A percentile compares a stretch with the other conserved stretches of the same genome.
Conservation (phyloP, 1,284 basidiomycete species). For the Wallemia hederae region DNA sequence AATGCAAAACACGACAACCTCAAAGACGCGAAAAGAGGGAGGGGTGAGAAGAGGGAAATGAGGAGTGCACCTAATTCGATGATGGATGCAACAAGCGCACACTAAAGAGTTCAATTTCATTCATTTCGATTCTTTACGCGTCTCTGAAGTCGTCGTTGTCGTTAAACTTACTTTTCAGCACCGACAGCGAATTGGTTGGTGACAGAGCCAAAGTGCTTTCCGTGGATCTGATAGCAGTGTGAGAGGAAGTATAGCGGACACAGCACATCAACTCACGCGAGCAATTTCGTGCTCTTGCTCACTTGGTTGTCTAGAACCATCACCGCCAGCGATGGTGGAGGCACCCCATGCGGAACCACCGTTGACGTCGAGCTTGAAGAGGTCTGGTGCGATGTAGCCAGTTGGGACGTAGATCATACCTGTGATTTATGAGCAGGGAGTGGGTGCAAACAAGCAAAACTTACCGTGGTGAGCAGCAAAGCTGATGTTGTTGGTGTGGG, state of each 20-base stretch:
- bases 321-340: conserved; percentile 31
- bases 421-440: conserved; percentile 20
- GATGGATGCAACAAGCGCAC: not conserved
- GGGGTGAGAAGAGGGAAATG: not conserved
- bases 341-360: conserved; percentile 32
- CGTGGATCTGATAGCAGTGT: not conserved
- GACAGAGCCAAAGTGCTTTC: not conserved
- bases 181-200: not conserved
- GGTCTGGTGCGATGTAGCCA: conserved; percentile 38
- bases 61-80: conserved; percentile 1
- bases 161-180: not conserved
- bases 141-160: not conserved
- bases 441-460: conserved; percentile 20
- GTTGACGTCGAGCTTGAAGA: conserved; percentile 26
- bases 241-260: too few relatives aligned
- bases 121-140: not conserved
- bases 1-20: not conserved
- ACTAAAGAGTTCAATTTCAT: not conserved
- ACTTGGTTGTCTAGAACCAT: conserved; percentile 33
- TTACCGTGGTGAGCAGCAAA: conserved; percentile 32
- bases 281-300: conserved; percentile 35
- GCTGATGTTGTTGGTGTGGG: conserved; percentile 19
- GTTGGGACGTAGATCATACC: conserved; percentile 49
- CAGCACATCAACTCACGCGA: too few relatives aligned
- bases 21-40: not conserved